Evolutionary conservation across 176 grass and related monocot species (phyloP).

Genomic region (Metroxylon sagu): DNA sequence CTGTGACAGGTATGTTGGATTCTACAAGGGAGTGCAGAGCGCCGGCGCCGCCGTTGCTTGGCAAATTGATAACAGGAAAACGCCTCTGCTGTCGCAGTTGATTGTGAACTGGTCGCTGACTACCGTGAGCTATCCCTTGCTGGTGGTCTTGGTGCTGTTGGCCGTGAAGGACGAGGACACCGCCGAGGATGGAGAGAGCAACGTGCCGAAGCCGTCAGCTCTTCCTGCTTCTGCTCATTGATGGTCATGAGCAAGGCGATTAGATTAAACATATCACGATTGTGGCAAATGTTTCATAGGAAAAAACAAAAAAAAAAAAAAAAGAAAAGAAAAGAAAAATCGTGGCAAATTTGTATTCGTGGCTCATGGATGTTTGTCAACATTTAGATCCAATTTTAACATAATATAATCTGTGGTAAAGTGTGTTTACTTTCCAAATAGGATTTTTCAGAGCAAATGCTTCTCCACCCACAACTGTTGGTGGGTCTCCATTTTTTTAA

Average conservation of each 20-base stretch:
- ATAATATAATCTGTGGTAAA: no score
- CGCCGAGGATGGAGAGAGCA: constrained; percentile 21
- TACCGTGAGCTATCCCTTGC: constrained; percentile 72
- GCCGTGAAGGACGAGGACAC: constrained; percentile 61
- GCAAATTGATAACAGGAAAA: constrained; percentile 49
- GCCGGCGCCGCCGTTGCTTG: constrained; percentile 78
- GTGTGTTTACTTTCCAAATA: no score
- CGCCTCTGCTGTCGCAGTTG: constrained; percentile 34
- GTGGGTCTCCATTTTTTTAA: no score
- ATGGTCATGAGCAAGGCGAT: not conserved
- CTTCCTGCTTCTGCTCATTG: not conserved
- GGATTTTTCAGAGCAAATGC: no score
- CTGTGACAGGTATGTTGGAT: constrained; percentile 56
- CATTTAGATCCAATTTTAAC: no score
- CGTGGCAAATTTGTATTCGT: no score
- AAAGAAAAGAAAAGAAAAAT: no score
- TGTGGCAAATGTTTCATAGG: no score
- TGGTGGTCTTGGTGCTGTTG: constrained; percentile 45
- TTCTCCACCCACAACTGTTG: no score
- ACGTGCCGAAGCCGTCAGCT: not conserved
- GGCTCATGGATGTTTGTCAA: no score
- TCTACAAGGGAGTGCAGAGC: constrained; percentile 92
- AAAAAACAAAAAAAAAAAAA: no score
- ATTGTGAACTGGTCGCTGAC: constrained; percentile 64
- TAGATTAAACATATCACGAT: no score